phyloP scores from a whole-genome alignment of 768 basidiomycete genomes.

The Termitomyces sp. region DNA sequence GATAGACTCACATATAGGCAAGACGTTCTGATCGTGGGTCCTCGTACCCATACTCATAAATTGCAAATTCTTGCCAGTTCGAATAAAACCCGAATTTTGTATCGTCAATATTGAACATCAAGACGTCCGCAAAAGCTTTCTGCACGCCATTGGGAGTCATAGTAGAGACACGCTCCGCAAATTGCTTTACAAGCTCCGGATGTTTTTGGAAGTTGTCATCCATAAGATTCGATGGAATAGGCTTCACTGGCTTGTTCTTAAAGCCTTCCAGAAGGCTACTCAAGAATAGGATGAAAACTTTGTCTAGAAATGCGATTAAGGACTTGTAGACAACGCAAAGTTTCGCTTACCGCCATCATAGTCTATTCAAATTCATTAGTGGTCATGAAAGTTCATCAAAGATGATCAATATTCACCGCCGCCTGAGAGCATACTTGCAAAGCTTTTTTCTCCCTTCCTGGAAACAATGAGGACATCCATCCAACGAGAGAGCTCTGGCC shows the following conservation, averaged over 20 bases:
- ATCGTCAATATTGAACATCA: constrained; percentile 51
- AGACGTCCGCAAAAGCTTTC: constrained; percentile 36
- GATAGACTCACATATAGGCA: constrained; percentile 53
- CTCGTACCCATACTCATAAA: constrained; percentile 49
- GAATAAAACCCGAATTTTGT: constrained; percentile 59
- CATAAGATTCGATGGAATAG: constrained; percentile 39
- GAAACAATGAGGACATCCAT: constrained; percentile 59
- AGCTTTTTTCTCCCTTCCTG: constrained; percentile 50
- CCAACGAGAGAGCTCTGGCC: constrained; percentile 44
- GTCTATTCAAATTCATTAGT: constrained; percentile 35
- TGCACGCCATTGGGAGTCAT: constrained; percentile 28
- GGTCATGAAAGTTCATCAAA: not conserved
- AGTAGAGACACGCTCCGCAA: constrained; percentile 29
- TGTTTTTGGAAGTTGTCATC: constrained; percentile 47
- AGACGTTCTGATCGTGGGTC: constrained; percentile 42
- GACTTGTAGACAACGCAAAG: not conserved
- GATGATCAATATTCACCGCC: constrained; percentile 48
- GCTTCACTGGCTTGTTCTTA: constrained; percentile 35
- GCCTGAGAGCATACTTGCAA: constrained; percentile 69
- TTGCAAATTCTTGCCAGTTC: constrained; percentile 54
- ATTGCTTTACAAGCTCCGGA: constrained; percentile 43
- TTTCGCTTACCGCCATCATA: constrained; percentile 65
- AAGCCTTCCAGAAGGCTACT: constrained; percentile 48
- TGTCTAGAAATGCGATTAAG: constrained; percentile 37
- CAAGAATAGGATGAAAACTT: constrained; percentile 45